phyloP scores from a whole-genome alignment of 768 basidiomycete species.

The Boletellus sp. region DNA sequence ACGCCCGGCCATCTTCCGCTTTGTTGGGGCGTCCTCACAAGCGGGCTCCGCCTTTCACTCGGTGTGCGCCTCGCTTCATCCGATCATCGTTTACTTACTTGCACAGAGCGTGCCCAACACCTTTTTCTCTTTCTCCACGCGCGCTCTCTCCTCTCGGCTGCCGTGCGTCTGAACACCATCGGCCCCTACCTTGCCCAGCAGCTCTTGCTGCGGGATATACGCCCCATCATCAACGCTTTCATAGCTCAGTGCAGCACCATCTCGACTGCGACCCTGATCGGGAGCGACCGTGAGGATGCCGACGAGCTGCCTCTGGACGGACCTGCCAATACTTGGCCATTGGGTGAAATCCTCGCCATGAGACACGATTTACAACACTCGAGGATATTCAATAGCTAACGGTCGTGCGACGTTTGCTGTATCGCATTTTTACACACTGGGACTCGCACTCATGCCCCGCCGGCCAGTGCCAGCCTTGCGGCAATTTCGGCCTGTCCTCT shows the following conservation, averaged over 20 bases:
- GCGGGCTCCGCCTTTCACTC: slow-evolving; percentile 65
- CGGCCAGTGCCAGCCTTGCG: slow-evolving; percentile 75
- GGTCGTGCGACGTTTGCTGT: neutral
- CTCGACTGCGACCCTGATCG: slow-evolving; percentile 43
- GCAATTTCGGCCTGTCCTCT: slow-evolving; percentile 92
- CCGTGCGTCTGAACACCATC: slow-evolving; percentile 85
- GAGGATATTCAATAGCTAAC: slow-evolving; percentile 87
- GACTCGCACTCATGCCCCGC: slow-evolving; percentile 25
- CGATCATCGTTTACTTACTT: slow-evolving; percentile 1
- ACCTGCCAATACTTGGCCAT: slow-evolving; percentile 91
- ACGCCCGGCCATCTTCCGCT: slow-evolving; percentile 81
- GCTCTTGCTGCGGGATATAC: slow-evolving; percentile 68
- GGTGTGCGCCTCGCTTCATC: slow-evolving; percentile 42
- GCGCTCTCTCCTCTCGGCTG: slow-evolving; percentile 83
- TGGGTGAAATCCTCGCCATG: slow-evolving; percentile 87
- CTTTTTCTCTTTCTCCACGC: slow-evolving; percentile 93
- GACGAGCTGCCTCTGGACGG: slow-evolving; percentile 38
- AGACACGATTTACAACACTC: slow-evolving; percentile 95
- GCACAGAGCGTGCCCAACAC: slow-evolving; percentile 73
- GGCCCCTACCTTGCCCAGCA: slow-evolving; percentile 94
- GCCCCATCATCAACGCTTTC: slow-evolving; percentile 61
- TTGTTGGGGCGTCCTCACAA: slow-evolving; percentile 87
- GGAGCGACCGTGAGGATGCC: neutral
- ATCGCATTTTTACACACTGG: slow-evolving; percentile 5
- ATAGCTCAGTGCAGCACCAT: slow-evolving; percentile 42